phyloP scores from a whole-genome alignment of 1,284 basidiomycete genomes.

The Testicularia cyperi region DNA sequence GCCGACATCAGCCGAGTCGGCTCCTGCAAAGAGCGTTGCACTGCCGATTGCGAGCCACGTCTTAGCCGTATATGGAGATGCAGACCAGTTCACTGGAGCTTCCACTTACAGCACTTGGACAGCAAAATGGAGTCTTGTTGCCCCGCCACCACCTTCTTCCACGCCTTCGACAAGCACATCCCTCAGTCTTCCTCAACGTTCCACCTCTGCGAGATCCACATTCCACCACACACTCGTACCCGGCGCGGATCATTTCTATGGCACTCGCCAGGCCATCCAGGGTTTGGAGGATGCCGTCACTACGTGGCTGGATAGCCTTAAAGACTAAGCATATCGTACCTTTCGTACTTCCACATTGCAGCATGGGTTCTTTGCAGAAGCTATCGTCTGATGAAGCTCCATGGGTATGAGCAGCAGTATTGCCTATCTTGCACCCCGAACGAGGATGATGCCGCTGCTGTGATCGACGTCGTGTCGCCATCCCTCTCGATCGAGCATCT shows the following conservation, averaged over 20 bases:
- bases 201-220: conserved; percentile 5
- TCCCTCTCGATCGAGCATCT: conserved; percentile 56
- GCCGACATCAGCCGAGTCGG: conserved; percentile 4
- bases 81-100: conserved; percentile 33
- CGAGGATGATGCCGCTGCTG: conserved; percentile 26
- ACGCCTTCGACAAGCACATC: no score
- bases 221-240: conserved; percentile 22
- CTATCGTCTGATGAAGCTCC: no score
- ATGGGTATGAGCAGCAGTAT: not conserved
- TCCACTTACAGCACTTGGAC: conserved; percentile 25
- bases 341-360: no score
- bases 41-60: conserved; percentile 22
- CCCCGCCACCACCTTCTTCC: not conserved
- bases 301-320: conserved; percentile 17
- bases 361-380: no score
- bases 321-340: conserved; percentile 5
- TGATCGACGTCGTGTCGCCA: conserved; percentile 52
- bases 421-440: conserved; percentile 30
- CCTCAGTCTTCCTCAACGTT: not conserved
- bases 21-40: conserved; percentile 10
- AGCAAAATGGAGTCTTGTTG: conserved; percentile 4
- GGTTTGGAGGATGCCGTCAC: conserved; percentile 13
- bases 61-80: conserved; percentile 24
- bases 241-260: conserved; percentile 35
- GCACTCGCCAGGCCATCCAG: conserved; percentile 8